Evolutionary conservation across 441 rosid genomes (phyloP).

Genomic region (Adansonia rubrostipa): DNA sequence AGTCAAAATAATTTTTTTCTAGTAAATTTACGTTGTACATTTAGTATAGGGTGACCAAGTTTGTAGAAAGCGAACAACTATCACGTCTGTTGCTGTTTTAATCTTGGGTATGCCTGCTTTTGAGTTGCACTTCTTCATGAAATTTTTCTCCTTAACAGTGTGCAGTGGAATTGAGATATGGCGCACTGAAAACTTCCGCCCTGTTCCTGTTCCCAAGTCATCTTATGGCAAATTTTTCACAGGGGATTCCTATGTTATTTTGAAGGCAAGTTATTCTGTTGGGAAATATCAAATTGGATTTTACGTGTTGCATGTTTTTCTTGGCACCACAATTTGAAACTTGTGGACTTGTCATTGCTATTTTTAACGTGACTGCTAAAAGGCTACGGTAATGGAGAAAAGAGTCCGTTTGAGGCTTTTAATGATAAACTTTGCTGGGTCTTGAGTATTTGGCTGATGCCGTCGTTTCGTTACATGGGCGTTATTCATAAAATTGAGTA

Average conservation of each 20-base stretch:
- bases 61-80: background rate
- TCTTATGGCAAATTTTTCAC: slow-evolving; percentile 83
- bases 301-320: background rate
- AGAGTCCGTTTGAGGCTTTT: background rate
- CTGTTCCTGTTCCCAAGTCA: slow-evolving; percentile 66
- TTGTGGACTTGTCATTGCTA: background rate
- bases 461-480: background rate
- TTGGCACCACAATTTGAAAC: slow-evolving; percentile 7
- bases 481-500: background rate
- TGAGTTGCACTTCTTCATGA: slow-evolving; percentile 24
- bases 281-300: background rate
- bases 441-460: slow-evolving; percentile 6
- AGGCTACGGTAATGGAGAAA: background rate
- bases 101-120: slow-evolving; percentile 20
- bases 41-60: slow-evolving; percentile 1
- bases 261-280: slow-evolving; percentile 56
- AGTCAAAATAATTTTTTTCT: slow-evolving; percentile 10
- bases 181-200: slow-evolving; percentile 87
- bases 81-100: slow-evolving; percentile 14
- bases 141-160: slow-evolving; percentile 52
- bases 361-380: background rate
- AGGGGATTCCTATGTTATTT: slow-evolving; percentile 86
- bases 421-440: background rate
- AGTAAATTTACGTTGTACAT: background rate
- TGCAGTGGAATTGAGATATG: slow-evolving; percentile 85